Conservation (phyloP, 108 stramenopile species). For the Nitzschia palea region DNA sequence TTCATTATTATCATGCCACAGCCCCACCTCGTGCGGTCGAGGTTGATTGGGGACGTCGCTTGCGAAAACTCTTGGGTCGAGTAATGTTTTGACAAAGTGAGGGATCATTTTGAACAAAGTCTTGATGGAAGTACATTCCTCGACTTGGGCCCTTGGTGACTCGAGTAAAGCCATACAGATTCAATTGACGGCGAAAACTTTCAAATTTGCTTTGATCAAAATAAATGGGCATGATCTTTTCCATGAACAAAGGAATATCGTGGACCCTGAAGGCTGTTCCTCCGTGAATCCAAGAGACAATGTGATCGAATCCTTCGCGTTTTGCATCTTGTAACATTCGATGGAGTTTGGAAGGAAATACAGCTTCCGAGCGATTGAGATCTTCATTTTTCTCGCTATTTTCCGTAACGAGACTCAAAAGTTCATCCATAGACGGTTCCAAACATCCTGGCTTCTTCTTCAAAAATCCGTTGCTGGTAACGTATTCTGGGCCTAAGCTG, state of each 20-base stretch:
- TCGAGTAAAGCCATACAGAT: constrained; percentile 50
- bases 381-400: not conserved
- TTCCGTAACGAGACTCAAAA: not conserved
- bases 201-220: constrained; percentile 62
- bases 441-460: not conserved
- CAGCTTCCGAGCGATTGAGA: not conserved
- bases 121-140: constrained; percentile 9
- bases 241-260: constrained; percentile 46
- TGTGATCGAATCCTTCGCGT: constrained; percentile 9
- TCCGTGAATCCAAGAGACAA: constrained; percentile 55
- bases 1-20: not conserved
- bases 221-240: constrained; percentile 61
- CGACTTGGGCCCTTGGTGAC: too few relatives aligned
- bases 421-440: not conserved
- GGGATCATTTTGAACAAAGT: not conserved
- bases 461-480: not conserved
- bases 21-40: too few relatives aligned
- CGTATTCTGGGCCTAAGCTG: not conserved
- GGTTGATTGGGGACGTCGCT: too few relatives aligned
- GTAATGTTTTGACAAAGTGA: not conserved
- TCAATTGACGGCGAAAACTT: constrained; percentile 55
- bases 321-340: constrained; percentile 22
- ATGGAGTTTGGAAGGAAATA: constrained; percentile 25
- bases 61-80: not conserved
- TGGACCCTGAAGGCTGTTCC: constrained; percentile 60